Evolutionary conservation across 108 stramenopile species (phyloP), one percentile per base, ranked within the genome.

Genomic region (Cyclotella cryptica): DNA sequence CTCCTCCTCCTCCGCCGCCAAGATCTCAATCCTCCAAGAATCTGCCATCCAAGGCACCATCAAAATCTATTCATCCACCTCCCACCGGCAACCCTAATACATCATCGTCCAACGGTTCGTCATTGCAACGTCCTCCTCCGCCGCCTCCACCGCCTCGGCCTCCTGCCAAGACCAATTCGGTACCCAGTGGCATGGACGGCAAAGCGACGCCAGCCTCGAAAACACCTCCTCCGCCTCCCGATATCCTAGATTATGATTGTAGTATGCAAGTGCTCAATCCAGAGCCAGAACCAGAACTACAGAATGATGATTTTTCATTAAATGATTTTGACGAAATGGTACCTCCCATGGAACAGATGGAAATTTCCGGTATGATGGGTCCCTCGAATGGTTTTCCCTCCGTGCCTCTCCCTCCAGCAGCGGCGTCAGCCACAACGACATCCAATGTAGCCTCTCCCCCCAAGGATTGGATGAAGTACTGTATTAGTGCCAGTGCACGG

Each of bases 261-360:
- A 43, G 64, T 28, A 65, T 65, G 64, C 24, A 22, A 45, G 64
- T 65, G 12, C 44, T 65, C 22, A 65, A 65, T 26, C 64, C 64
- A 10, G 22, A 65, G 28, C 64, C 64, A 12, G 44, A 65, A 45
- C 64, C 64, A 3, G 64, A 65, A 14, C 64, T 65, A 1, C 64
- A 65, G 21, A 65, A 43, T 26, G 43, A 65, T 17, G 43, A 45
- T 65, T 17, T 24, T 17, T 3, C 19, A 1, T 3, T 26, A 3
- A 27, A 45, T 15, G 60, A 61, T 39, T 61, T 61, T 15, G 60
- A 61, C 35, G 60, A 61, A 39, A 39, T 61, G 60, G 35, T 61
- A 17, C 60, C 60, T 11, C 60, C 60, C 8, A 35, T 61, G 35
- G 60, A 61, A 61, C 60, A 61, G 35, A 61, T 61, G 35, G 60